Evolutionary conservation across 192 early-diverging fungal species (phyloP), one percentile per base, ranked within the genome.

Genomic region (Borealophlyctis nickersoniae): DNA sequence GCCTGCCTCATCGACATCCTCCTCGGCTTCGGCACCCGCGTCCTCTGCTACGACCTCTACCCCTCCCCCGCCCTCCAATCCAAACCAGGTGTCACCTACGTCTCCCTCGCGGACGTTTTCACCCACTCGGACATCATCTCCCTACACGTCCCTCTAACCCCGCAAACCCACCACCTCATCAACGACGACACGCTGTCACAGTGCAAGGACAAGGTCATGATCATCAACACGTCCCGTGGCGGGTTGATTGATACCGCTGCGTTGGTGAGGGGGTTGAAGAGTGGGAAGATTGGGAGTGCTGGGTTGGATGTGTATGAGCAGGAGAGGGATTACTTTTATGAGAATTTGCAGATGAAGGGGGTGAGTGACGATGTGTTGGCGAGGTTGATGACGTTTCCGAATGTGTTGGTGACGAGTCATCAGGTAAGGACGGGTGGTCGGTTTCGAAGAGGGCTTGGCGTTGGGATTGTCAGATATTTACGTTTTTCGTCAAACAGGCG

Each of bases 291-390:
- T 28, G 66, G 75, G 13, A 50, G 45, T 4, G 73, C 74, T n/a
- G 76, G 79, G n/a, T 66, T 81, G 39, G 79, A 81, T 62, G 79
- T 81, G 7, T 80, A 80, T 53, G 79, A 81, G 63, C 68, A 71
- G n/a, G 77, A 78, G 67, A 61, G 57, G 26, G 32, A 0, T 29
- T 66, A 74, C 67, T 80, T 76, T 53, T 80, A 73, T 36, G 70
- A 79, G 53, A 70, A 81, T 54, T 55, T 55, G 50, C 71, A 67
- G 22, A 60, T 26, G 14, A 51, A 56, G 3, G 57, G 53, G 19
- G 73, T 81, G 49, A 66, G 58, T 29, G 77, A 81, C 60, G 79
- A 81, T 49, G 22, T 36, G 9, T 53, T 77, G 9, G 70, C 72
- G 1, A 53, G 77, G 3, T 48, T 81, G 29, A 49, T 77, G 53